phyloP scores from a whole-genome alignment of 2,329 filamentous ascomycete genomes.

The Drechslerella coelobrocha region DNA sequence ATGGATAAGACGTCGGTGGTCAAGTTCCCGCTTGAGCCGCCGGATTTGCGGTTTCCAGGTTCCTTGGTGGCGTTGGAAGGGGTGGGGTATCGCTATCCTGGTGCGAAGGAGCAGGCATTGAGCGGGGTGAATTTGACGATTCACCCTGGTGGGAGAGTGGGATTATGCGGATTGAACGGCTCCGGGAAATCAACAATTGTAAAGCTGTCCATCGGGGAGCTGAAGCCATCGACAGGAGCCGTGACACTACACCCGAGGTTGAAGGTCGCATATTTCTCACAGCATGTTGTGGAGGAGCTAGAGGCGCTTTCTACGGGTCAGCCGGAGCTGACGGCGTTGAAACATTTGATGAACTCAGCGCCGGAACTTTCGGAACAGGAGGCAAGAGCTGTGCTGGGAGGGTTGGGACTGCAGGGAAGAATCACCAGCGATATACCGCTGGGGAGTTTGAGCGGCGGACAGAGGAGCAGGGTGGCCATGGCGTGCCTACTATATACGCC shows the following conservation, averaged over 20 bases:
- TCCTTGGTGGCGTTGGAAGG: conserved; percentile 75
- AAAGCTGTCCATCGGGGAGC: conserved; percentile 68
- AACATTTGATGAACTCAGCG: conserved; percentile 62
- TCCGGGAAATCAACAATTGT: conserved; percentile 82
- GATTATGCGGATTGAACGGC: conserved; percentile 79
- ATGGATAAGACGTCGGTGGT: conserved; percentile 66
- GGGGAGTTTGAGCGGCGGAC: conserved; percentile 76
- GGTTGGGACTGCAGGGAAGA: conserved; percentile 73
- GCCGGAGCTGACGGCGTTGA: conserved; percentile 69
- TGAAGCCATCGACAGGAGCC: conserved; percentile 67
- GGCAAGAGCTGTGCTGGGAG: conserved; percentile 70
- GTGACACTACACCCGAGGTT: conserved; percentile 72
- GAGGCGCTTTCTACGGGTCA: conserved; percentile 61
- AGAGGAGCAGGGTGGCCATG: conserved; percentile 72
- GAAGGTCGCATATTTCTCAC: conserved; percentile 77
- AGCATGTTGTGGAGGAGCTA: conserved; percentile 76
- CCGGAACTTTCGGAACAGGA: conserved; percentile 71
- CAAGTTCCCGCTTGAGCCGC: conserved; percentile 60
- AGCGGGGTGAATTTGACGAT: conserved; percentile 72
- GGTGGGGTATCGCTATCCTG: conserved; percentile 69
- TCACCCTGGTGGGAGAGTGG: conserved; percentile 75
- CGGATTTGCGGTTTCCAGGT: conserved; percentile 76
- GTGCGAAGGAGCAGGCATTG: conserved; percentile 61
- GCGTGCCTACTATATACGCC: conserved; percentile 66
- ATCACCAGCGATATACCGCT: conserved; percentile 76